These are phyloP conservation scores for Gymnopilus dilepis DNA, from an alignment of 768 basidiomycete genomes.

Conservation along the genomic window DNA sequence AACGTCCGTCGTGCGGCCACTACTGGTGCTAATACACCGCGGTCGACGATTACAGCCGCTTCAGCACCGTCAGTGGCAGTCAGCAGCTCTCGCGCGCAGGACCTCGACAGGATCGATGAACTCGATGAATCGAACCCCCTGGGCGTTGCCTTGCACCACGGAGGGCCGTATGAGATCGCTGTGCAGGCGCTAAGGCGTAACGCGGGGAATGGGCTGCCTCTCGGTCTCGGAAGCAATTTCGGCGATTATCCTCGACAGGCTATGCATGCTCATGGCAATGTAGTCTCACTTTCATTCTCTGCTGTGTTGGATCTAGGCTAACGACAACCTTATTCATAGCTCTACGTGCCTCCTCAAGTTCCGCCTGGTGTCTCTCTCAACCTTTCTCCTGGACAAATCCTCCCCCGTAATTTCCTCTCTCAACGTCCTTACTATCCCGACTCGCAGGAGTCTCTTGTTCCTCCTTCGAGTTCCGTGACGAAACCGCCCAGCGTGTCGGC, in stretches of 20 bases:
- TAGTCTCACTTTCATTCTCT: conserved; percentile 9
- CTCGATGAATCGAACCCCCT: conserved; percentile 78
- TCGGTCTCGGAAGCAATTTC: conserved; percentile 24
- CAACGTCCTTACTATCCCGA: conserved; percentile 8
- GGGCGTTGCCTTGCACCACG: conserved; percentile 67
- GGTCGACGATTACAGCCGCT: conserved; percentile 15
- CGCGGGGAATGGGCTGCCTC: conserved; percentile 24
- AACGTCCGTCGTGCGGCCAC: conserved; percentile 29
- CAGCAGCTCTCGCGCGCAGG: conserved; percentile 24
- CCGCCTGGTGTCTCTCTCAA: conserved; percentile 51
- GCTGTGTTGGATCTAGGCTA: background rate
- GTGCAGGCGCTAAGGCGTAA: conserved; percentile 29
- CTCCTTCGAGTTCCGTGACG: background rate
- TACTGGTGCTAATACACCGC: conserved; percentile 27
- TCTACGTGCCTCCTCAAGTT: conserved; percentile 37
- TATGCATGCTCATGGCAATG: conserved; percentile 30
- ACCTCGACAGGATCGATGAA: conserved; percentile 77
- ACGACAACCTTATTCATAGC: conserved; percentile 26
- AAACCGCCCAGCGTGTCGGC: background rate
- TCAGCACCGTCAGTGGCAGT: conserved; percentile 10
- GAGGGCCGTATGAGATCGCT: conserved; percentile 74
- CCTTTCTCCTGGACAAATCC: conserved; percentile 60
- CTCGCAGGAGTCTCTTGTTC: background rate
- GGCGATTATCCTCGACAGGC: conserved; percentile 27
- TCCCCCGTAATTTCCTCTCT: conserved; percentile 43